These are phyloP conservation scores for Hanseniaspora uvarum DNA, from an alignment of 1,139 yeast genomes.

Conservation along the genomic window DNA sequence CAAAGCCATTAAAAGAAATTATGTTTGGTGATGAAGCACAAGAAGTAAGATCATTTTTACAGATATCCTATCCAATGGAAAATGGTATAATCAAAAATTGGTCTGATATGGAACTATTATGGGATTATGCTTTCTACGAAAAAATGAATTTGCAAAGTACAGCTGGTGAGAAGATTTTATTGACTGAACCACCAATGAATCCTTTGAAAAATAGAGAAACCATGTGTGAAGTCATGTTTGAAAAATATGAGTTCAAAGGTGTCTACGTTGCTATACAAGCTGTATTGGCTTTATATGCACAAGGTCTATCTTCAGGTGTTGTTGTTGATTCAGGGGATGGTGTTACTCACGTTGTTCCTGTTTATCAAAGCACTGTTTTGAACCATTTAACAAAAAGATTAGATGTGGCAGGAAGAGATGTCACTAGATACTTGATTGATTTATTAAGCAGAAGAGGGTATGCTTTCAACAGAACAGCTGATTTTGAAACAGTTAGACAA, in stretches of 20 bases:
- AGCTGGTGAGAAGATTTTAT: conserved; percentile 64
- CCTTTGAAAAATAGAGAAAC: conserved; percentile 85
- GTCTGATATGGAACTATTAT: conserved; percentile 97
- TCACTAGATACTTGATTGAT: conserved; percentile 84
- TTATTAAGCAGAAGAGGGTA: conserved; percentile 88
- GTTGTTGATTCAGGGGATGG: conserved; percentile 94
- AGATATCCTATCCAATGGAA: conserved; percentile 95
- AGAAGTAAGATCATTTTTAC: conserved; percentile 77
- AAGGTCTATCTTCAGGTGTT: conserved; percentile 94
- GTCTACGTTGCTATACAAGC: conserved; percentile 98
- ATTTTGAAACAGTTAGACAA: conserved; percentile 95
- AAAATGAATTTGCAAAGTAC: conserved; percentile 69
- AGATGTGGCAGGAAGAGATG: conserved; percentile 98
- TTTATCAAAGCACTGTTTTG: conserved; percentile 88
- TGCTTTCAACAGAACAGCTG: conserved; percentile 96
- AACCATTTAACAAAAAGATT: conserved; percentile 85
- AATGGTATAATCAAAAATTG: conserved; percentile 94
- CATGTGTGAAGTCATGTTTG: conserved; percentile 97
- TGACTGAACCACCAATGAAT: conserved; percentile 97
- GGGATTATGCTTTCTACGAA: conserved; percentile 96
- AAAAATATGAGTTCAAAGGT: conserved; percentile 87
- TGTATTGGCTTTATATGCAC: conserved; percentile 91
- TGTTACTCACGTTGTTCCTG: conserved; percentile 97
- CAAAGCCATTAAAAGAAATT: conserved; percentile 55
- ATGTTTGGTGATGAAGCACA: conserved; percentile 98